Evolutionary conservation across 257 asterid species (phyloP).

Genomic region (Solanum clarkiae): DNA sequence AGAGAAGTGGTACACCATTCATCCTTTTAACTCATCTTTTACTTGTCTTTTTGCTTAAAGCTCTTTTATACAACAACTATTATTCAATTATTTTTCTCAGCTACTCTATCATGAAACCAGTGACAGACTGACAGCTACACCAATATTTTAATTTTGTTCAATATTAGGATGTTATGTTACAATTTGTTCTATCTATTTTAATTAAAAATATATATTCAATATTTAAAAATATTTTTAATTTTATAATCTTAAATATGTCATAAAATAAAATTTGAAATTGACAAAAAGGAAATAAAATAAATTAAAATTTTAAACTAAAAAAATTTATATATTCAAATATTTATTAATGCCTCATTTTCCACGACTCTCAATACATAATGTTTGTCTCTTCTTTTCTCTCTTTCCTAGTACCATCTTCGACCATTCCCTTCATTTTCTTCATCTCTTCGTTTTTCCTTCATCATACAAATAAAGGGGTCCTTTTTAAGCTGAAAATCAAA

Average conservation of each 20-base stretch:
- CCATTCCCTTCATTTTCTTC: background rate
- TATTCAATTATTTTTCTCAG: background rate
- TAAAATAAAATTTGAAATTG: too few relatives aligned
- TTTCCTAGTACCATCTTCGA: conserved; percentile 13
- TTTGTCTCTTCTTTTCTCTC: background rate
- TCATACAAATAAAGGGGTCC: background rate
- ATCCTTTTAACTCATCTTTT: background rate
- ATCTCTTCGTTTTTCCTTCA: background rate
- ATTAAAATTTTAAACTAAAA: background rate
- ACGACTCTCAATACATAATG: background rate
- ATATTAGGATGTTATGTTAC: too few relatives aligned
- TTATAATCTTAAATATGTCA: too few relatives aligned
- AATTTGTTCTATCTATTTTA: too few relatives aligned
- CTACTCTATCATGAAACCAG: background rate
- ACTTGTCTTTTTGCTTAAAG: background rate
- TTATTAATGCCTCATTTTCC: background rate
- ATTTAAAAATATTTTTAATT: too few relatives aligned
- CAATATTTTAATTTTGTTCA: background rate
- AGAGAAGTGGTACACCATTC: background rate
- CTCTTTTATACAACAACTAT: background rate
- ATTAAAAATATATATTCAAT: accelerated
- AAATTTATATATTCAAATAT: background rate
- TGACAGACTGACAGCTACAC: background rate
- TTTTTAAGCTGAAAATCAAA: background rate
- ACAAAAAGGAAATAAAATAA: background rate